These are phyloP conservation scores for Neocucurbitaria cava DNA, from an alignment of 2,329 filamentous ascomycete genomes.

Conservation along the genomic window DNA sequence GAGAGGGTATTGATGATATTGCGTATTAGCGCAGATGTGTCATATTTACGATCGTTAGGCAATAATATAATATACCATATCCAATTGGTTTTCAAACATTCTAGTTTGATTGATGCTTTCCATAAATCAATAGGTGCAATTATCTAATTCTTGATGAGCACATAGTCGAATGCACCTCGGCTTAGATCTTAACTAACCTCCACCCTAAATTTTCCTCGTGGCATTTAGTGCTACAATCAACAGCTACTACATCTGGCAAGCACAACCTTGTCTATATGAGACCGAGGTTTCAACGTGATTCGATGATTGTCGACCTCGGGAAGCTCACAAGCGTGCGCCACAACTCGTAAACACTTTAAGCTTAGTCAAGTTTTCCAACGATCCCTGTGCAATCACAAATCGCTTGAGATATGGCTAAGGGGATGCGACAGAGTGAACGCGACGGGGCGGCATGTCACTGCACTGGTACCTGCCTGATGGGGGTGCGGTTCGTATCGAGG, in stretches of 20 bases:
- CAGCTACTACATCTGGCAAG: conserved; percentile 13
- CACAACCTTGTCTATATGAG: background rate
- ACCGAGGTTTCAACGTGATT: background rate
- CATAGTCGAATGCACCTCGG: background rate
- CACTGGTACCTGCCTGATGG: conserved; percentile 1
- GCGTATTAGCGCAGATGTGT: background rate
- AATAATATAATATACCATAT: conserved; percentile 12
- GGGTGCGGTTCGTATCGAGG: background rate
- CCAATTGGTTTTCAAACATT: background rate
- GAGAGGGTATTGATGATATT: background rate
- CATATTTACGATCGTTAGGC: conserved; percentile 6
- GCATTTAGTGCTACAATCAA: conserved; percentile 20
- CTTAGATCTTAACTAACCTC: background rate
- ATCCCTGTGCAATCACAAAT: too few species aligned
- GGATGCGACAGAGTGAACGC: background rate
- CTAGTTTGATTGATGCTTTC: background rate
- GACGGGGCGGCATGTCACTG: background rate
- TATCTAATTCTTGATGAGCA: too few species aligned
- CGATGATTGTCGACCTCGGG: too few species aligned
- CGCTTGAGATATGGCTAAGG: too few species aligned
- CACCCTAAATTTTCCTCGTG: conserved; percentile 2
- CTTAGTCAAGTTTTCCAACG: too few species aligned
- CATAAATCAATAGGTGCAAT: background rate
- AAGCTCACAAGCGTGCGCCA: too few species aligned
- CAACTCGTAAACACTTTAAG: too few species aligned